Evolutionary conservation across 495 filamentous ascomycete genomes (phyloP), one percentile per base, ranked within the genome.

Genomic region (Podospora conica): DNA sequence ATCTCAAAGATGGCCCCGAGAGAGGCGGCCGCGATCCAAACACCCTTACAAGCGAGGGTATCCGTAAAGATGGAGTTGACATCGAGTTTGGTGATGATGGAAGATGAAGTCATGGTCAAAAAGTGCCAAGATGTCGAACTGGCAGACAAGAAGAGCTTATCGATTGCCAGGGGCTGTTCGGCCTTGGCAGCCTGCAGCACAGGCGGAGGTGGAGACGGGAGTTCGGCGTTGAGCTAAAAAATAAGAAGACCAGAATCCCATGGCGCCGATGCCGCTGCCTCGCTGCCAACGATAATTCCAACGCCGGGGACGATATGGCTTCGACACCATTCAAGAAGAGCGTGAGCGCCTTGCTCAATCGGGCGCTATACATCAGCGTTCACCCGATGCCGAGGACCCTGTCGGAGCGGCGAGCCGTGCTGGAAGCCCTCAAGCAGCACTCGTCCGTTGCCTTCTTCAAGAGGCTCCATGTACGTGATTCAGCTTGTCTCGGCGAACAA

Each of bases 391-490:
- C 91, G 0, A 75, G 76, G 12, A 86, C 76, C 67, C 79, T 96
- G n/a, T 72, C 79, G 23, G 91, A 97, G 71, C 88, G 89, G 56
- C 86, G 88, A 60, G 83, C 87, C 28, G 80, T 97, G 29, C 80
- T 96, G 24, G 81, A 83, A 40, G 83, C 88, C 23, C 77, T 97
- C 24, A 87, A 92, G 74, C 83, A 83, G 71, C 90, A 90, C 75
- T 92, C 91, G 61, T 85, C 92, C 60, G 84, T 97, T 9, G 84
- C 86, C 23, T 86, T 87, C 67, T 97, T 91, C 78, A 86, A 87
- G 74, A 87, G 84, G 69, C 78, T 92, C 21, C 83, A 85, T 70
- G 91, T 92, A 79, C 22, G 76, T 72, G 57, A 18, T 20, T 3
- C 5, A 9, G 57, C 22, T 3, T 10, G 3, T 3, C 57, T 21